Conservation (phyloP, 495 filamentous ascomycete species). For the Bryoglossum gracile region DNA sequence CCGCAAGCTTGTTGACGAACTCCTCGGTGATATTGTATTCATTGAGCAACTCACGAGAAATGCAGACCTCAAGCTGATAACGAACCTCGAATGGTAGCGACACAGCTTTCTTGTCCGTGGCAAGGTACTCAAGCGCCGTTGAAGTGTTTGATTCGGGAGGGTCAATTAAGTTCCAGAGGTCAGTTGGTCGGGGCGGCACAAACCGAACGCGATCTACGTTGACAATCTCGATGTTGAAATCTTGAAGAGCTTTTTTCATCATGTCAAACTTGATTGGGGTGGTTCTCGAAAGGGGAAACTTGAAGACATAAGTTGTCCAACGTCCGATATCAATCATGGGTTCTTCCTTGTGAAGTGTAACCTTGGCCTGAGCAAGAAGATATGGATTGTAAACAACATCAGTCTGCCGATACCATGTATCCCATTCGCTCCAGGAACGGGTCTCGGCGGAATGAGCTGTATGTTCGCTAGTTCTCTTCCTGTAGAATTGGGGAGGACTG, state of each 20-base stretch:
- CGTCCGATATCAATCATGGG: constrained; percentile 67
- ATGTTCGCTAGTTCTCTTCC: constrained; percentile 36
- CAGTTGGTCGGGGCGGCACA: neutral
- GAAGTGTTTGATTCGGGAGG: neutral
- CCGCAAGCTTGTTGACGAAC: constrained; percentile 55
- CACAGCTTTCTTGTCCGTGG: constrained; percentile 35
- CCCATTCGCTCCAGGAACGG: constrained; percentile 53
- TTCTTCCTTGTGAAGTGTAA: constrained; percentile 48
- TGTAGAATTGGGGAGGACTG: constrained; percentile 57
- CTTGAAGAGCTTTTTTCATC: constrained; percentile 43
- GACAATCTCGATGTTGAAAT: constrained; percentile 62
- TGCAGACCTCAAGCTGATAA: constrained; percentile 89
- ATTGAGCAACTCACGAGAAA: constrained; percentile 72
- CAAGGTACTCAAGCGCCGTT: constrained; percentile 26
- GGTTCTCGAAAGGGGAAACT: constrained; percentile 33
- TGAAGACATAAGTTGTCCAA: constrained; percentile 62
- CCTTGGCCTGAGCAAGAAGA: constrained; percentile 31
- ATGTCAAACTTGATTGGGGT: neutral
- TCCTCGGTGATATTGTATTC: constrained; percentile 61
- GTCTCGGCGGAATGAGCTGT: constrained; percentile 37
- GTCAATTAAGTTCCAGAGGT: constrained; percentile 21
- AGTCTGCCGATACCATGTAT: constrained; percentile 72
- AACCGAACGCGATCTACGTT: constrained; percentile 1
- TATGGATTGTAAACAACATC: constrained; percentile 49
- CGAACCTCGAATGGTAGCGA: constrained; percentile 62